A percentile compares a stretch with the other conserved stretches of the same genome.
These are phyloP conservation scores for Paraconiothyrium brasiliense DNA, from an alignment of 2,329 filamentous ascomycete species.

Conservation along the genomic window DNA sequence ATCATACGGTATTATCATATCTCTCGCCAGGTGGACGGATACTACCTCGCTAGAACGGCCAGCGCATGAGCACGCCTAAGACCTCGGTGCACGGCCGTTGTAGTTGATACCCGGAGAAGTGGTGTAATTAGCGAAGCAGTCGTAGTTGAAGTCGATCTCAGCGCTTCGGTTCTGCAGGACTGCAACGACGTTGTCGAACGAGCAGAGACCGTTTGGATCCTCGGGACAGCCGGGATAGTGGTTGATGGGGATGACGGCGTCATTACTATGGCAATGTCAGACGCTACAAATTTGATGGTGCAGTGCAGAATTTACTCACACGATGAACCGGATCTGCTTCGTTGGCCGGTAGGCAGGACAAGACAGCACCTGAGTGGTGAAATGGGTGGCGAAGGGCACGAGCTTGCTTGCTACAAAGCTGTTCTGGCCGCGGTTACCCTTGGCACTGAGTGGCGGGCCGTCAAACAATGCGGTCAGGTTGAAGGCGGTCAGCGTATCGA, in stretches of 20 bases:
- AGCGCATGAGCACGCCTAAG: background rate
- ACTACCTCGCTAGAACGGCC: background rate
- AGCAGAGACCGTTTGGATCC: constrained; percentile 37
- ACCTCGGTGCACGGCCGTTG: constrained; percentile 38
- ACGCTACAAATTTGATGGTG: background rate
- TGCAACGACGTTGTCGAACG: constrained; percentile 38
- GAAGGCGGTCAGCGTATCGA: constrained; percentile 41
- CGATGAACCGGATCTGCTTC: constrained; percentile 43
- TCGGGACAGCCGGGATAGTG: constrained; percentile 33
- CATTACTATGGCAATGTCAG: constrained; percentile 30
- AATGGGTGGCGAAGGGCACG: constrained; percentile 44
- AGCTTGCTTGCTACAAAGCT: constrained; percentile 39
- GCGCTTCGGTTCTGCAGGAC: constrained; percentile 39
- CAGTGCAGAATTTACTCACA: constrained; percentile 28
- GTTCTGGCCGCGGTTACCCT: constrained; percentile 31
- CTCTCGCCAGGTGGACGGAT: background rate
- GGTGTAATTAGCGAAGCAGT: constrained; percentile 43
- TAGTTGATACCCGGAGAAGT: constrained; percentile 35
- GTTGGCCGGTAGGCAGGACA: constrained; percentile 31
- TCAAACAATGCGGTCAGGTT: constrained; percentile 43
- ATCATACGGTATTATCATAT: background rate
- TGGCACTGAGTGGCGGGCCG: constrained; percentile 32
- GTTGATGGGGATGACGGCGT: constrained; percentile 39
- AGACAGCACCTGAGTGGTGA: constrained; percentile 40
- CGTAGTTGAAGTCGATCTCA: constrained; percentile 41